Evolutionary conservation across 2,329 filamentous ascomycete genomes (phyloP), one percentile per base, ranked within the genome.

Genomic region (Boeremia lycopersici): DNA sequence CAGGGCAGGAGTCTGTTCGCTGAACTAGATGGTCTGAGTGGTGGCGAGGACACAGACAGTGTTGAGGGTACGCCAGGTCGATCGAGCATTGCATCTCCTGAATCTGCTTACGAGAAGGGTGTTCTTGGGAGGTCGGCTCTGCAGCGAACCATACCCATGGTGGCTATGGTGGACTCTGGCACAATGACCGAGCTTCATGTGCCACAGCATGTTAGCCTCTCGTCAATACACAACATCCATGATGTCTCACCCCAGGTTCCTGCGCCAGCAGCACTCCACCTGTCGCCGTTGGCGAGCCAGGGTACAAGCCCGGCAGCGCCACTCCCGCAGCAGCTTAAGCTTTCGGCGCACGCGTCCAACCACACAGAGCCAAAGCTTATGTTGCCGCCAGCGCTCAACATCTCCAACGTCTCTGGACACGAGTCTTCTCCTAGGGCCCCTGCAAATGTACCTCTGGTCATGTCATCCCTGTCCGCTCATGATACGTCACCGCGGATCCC

Each of bases 1-100:
- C 79, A 79, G 60, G 83, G 85, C 13, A 90, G 96, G 78, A 98
- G 89, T 68, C 80, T 99, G 45, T 96, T 95, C 72, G 92, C 92
- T 35, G 95, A 99, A 75, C 83, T 99, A 36, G 91, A 89, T 48
- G 90, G 91, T 62, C 79, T 97, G 38, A 88, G 86, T 52, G 79
- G 89, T 63, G 89, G 91, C 56, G 88, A 89, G 58, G 87, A 89
- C 25, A 79, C 71, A 31, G 68, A 65, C 35, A 73, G 71, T 60
- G 61, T 61, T 11, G 71, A 76, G 41, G 69, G 72, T 35, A 73
- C 73, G 28, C 71, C 73, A 34, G 73, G 67, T 52, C 67, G 69
- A 45, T 72, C 71, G 1, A 71, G 62, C 49, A 39, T 71, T 9
- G 48, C 65, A 10, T 74, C 72, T 31, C 67, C 62, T 7, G 69